Conservation (phyloP, 176 grass and related monocot genomes). For the Eleusine indica region DNA sequence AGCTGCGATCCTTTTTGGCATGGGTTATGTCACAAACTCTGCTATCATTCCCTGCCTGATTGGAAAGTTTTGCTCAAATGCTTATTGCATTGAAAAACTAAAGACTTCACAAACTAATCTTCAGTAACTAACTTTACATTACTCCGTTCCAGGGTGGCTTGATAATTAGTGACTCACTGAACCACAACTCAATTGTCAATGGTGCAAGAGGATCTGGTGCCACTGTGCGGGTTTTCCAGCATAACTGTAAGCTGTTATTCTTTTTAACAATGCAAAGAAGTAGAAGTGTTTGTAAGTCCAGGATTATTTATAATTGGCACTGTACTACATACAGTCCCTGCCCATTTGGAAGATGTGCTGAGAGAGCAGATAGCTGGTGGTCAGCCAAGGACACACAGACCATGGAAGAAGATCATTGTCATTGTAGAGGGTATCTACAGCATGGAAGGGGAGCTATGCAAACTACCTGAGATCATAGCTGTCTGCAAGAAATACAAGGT, state of each 20-base stretch:
- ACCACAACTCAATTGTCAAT: constrained; percentile 92
- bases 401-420: constrained; percentile 95
- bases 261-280: not conserved
- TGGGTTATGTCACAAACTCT: constrained; percentile 90
- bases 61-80: constrained; percentile 61
- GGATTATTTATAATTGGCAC: not conserved
- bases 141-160: constrained; percentile 59
- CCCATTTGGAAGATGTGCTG: constrained; percentile 82
- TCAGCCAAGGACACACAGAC: constrained; percentile 72
- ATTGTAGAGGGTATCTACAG: constrained; percentile 91
- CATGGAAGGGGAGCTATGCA: constrained; percentile 92
- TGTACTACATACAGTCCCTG: constrained; percentile 52
- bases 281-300: not conserved
- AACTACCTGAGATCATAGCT: constrained; percentile 82
- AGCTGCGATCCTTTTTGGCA: constrained; percentile 74
- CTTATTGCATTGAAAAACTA: constrained; percentile 10
- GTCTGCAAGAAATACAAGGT: constrained; percentile 97
- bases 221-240: constrained; percentile 78
- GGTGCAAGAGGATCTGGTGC: constrained; percentile 76
- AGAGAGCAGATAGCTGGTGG: constrained; percentile 83
- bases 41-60: constrained; percentile 70
- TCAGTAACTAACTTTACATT: not conserved
- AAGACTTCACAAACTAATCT: not conserved
- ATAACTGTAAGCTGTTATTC: constrained; percentile 65
- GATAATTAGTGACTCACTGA: constrained; percentile 82